These are phyloP conservation scores for Tylopilus sp. DNA, from an alignment of 768 basidiomycete genomes.

Conservation along the genomic window DNA sequence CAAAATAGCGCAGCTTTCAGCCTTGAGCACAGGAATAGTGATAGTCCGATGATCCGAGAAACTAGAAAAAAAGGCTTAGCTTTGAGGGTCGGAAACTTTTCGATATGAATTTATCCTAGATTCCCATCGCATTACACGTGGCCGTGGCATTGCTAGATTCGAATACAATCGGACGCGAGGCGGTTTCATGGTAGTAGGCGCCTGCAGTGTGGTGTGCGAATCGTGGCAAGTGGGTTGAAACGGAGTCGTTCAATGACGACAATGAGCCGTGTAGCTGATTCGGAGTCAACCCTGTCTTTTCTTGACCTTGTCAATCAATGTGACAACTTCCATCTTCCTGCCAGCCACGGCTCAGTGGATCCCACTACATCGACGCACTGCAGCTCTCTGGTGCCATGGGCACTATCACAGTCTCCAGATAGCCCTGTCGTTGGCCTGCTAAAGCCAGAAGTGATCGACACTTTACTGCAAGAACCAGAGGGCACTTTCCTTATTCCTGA, in stretches of 20 bases:
- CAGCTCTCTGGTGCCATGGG: slow-evolving; percentile 54
- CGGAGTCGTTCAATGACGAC: not conserved
- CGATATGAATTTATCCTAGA: not conserved
- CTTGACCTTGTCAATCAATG: slow-evolving; percentile 65
- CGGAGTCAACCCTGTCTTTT: slow-evolving; percentile 35
- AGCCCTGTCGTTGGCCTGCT: slow-evolving; percentile 63
- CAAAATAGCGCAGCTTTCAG: too few species aligned
- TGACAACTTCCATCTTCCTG: slow-evolving; percentile 60
- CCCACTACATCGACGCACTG: slow-evolving; percentile 28
- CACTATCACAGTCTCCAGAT: slow-evolving; percentile 45
- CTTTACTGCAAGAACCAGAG: slow-evolving; percentile 45
- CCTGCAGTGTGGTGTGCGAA: too few species aligned
- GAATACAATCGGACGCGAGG: too few species aligned
- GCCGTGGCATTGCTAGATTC: not conserved
- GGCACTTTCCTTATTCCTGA: slow-evolving; percentile 45
- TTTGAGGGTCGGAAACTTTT: not conserved
- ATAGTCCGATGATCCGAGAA: too few species aligned
- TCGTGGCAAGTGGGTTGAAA: not conserved
- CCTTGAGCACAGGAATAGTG: too few species aligned
- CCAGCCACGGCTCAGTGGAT: slow-evolving; percentile 20
- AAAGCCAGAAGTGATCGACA: slow-evolving; percentile 51
- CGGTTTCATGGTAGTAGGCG: too few species aligned
- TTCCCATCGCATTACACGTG: slow-evolving; percentile 10
- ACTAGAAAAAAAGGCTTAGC: not conserved
- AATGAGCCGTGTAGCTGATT: not conserved